phyloP scores from a whole-genome alignment of 768 basidiomycete species.

The Naganishia friedmannii region DNA sequence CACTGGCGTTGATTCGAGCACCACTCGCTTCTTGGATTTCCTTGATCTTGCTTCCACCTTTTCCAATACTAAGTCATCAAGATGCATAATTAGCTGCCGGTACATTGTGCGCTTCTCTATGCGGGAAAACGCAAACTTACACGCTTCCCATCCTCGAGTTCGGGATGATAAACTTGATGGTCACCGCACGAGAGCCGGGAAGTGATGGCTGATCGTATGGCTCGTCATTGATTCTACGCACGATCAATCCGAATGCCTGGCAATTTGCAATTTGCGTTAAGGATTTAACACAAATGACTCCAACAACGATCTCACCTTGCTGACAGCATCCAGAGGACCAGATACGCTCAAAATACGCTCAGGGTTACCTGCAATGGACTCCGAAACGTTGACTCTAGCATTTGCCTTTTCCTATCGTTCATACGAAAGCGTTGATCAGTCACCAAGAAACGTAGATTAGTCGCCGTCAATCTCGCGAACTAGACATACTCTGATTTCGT shows the following conservation, averaged over 20 bases:
- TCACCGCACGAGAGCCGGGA: slow-evolving; percentile 94
- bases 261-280: not conserved
- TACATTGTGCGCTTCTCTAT: too few relatives aligned
- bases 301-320: slow-evolving; percentile 66
- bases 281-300: not conserved
- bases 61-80: slow-evolving; percentile 64
- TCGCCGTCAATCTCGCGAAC: not conserved
- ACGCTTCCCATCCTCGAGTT: slow-evolving; percentile 99
- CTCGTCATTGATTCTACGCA: slow-evolving; percentile 97
- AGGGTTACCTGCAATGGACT: slow-evolving; percentile 98
- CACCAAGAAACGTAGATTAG: too few relatives aligned
- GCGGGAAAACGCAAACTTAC: slow-evolving; percentile 34
- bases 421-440: not conserved
- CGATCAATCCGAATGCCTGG: slow-evolving; percentile 97
- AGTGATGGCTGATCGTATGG: slow-evolving; percentile 97
- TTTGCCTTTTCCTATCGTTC: slow-evolving; percentile 66
- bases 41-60: slow-evolving; percentile 96
- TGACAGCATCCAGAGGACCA: slow-evolving; percentile 95
- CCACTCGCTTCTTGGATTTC: slow-evolving; percentile 99
- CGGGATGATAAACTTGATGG: slow-evolving; percentile 99
- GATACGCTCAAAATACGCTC: slow-evolving; percentile 96
- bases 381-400: slow-evolving; percentile 92
- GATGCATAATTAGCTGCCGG: not conserved
- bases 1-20: slow-evolving; percentile 90
- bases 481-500: slow-evolving; percentile 80